Percentiles rank a stretch among this genome's conserved stretches.
phyloP scores from a whole-genome alignment of 768 basidiomycete genomes.

The Mycena indigotica region DNA sequence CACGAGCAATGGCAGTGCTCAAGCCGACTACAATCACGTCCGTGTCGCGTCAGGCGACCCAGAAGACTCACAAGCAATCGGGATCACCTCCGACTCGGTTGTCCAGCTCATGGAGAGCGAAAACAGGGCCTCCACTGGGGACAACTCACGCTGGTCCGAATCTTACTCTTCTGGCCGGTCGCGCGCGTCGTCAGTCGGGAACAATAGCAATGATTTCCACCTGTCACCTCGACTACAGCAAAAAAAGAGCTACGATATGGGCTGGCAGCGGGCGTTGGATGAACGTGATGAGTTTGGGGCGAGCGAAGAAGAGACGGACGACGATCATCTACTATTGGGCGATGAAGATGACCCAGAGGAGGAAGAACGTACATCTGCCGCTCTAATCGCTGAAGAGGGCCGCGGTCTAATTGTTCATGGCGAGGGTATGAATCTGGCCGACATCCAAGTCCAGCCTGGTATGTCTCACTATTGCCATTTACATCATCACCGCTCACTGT shows the following conservation, averaged over 20 bases:
- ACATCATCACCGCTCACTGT: constrained; percentile 5
- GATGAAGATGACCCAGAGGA: constrained; percentile 52
- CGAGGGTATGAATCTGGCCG: constrained; percentile 58
- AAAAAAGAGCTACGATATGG: constrained; percentile 75
- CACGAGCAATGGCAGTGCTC: constrained; percentile 69
- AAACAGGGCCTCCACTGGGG: constrained; percentile 48
- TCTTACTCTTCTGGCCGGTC: constrained; percentile 68
- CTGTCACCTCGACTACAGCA: constrained; percentile 51
- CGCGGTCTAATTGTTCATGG: constrained; percentile 81
- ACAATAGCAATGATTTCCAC: constrained; percentile 44
- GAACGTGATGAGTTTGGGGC: constrained; percentile 67
- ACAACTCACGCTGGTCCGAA: constrained; percentile 76
- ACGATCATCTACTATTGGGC: constrained; percentile 44
- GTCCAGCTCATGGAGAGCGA: constrained; percentile 63
- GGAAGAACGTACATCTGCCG: constrained; percentile 75
- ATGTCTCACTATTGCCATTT: constrained; percentile 29
- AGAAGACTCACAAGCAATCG: constrained; percentile 51
- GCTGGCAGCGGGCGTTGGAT: constrained; percentile 67
- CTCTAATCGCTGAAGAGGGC: constrained; percentile 81
- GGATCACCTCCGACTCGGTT: constrained; percentile 67
- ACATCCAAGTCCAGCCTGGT: constrained; percentile 77
- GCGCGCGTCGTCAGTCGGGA: constrained; percentile 67
- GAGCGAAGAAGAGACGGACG: constrained; percentile 61
- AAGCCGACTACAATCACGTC: constrained; percentile 65
- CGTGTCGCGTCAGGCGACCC: constrained; percentile 66